A percentile compares a stretch with the other conserved stretches of the same genome.
These are phyloP conservation scores for Leersia perrieri DNA, from an alignment of 176 grass and related monocot genomes.

Conservation along the genomic window DNA sequence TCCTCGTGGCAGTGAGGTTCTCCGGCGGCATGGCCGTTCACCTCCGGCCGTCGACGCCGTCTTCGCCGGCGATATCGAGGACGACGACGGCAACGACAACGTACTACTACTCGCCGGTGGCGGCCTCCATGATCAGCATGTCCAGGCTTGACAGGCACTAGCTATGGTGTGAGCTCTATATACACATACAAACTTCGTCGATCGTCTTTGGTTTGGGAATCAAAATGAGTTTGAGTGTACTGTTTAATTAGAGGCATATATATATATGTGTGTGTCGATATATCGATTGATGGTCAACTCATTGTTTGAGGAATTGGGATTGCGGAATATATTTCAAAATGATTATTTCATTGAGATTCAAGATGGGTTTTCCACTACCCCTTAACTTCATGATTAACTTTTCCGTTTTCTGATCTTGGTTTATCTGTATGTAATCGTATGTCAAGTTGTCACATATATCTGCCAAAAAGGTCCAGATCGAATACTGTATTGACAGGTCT, in stretches of 20 bases:
- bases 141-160: constrained; percentile 53
- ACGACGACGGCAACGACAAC: constrained; percentile 1
- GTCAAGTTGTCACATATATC: not conserved
- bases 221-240: not conserved
- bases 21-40: constrained; percentile 42
- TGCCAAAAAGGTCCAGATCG: not conserved
- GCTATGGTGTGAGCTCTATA: not conserved
- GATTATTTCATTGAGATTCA: not conserved
- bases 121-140: constrained; percentile 45
- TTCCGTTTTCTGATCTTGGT: not conserved
- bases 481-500: not conserved
- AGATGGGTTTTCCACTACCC: not conserved
- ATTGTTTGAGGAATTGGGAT: not conserved
- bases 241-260: not conserved
- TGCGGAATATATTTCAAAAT: not conserved
- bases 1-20: constrained; percentile 36
- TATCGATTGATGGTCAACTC: too few species aligned
- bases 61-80: not conserved
- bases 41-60: not conserved
- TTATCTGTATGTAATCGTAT: not conserved
- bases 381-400: not conserved
- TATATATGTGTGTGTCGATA: too few species aligned
- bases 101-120: constrained; percentile 41
- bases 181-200: too few species aligned
- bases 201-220: not conserved